Evolutionary conservation across 257 asterid genomes (phyloP).

Genomic region (Parsonsia alboflavescens): DNA sequence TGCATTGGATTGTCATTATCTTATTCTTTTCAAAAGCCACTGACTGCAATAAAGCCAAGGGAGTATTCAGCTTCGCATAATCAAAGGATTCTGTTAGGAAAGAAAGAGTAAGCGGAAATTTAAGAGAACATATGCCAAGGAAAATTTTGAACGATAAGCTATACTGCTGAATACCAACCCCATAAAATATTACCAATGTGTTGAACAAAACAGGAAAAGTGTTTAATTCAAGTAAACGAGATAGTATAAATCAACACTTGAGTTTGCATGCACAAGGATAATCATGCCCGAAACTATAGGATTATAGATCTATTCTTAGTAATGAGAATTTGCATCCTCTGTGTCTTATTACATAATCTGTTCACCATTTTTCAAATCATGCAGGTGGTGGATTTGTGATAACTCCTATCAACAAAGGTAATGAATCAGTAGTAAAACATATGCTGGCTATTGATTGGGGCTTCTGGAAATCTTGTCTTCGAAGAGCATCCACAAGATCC

Average conservation of each 20-base stretch:
- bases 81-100: no score
- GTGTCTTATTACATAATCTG: background rate
- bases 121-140: no score
- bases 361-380: constrained; percentile 4
- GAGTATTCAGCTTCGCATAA: background rate
- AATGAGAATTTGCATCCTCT: background rate
- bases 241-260: background rate
- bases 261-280: background rate
- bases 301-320: background rate
- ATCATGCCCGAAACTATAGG: background rate
- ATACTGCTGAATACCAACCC: background rate
- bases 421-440: constrained; percentile 73
- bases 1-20: background rate
- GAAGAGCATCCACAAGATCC: constrained; percentile 63
- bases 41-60: background rate
- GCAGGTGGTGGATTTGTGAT: constrained; percentile 96
- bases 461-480: constrained; percentile 72
- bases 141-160: background rate
- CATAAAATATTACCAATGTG: background rate
- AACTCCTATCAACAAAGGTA: constrained; percentile 78
- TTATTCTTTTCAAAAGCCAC: background rate
- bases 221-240: background rate
- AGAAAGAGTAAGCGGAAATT: background rate
- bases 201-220: background rate
- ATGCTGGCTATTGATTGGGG: constrained; percentile 99